Evolutionary conservation across 2,329 filamentous ascomycete species (phyloP).

Genomic region (Biscogniauxia marginata): DNA sequence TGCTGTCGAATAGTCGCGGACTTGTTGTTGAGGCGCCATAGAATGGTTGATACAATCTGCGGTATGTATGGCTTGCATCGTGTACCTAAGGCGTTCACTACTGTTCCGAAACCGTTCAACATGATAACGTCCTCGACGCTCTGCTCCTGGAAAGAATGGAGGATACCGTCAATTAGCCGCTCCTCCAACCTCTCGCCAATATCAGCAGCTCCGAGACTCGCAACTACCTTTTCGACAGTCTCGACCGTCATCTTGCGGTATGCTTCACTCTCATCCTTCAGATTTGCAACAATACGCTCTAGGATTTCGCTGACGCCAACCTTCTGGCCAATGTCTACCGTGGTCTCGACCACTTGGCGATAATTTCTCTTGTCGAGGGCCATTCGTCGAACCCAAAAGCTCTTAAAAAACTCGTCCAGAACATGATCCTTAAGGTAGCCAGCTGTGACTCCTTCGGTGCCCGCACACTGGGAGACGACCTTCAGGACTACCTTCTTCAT

Average conservation of each 20-base stretch:
- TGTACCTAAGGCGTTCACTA: slow-evolving; percentile 90
- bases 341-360: slow-evolving; percentile 95
- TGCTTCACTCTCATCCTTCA: slow-evolving; percentile 97
- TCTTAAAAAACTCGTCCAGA: slow-evolving; percentile 95
- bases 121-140: slow-evolving; percentile 94
- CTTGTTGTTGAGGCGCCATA: slow-evolving; percentile 97
- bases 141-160: slow-evolving; percentile 97
- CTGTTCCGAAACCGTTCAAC: slow-evolving; percentile 95
- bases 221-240: slow-evolving; percentile 94
- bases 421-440: slow-evolving; percentile 95
- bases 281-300: slow-evolving; percentile 86
- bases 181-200: slow-evolving; percentile 92
- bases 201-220: slow-evolving; percentile 88
- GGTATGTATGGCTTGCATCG: slow-evolving; percentile 95
- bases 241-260: slow-evolving; percentile 99
- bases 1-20: slow-evolving; percentile 95
- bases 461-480: slow-evolving; percentile 92
- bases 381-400: slow-evolving; percentile 97
- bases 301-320: slow-evolving; percentile 96
- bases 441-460: slow-evolving; percentile 91
- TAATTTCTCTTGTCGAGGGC: slow-evolving; percentile 97
- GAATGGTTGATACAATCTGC: slow-evolving; percentile 94
- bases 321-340: slow-evolving; percentile 94
- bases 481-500: slow-evolving; percentile 99
- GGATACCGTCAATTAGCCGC: slow-evolving; percentile 88